phyloP scores from a whole-genome alignment of 331 rosid species.

The Stylosanthes scabra region DNA sequence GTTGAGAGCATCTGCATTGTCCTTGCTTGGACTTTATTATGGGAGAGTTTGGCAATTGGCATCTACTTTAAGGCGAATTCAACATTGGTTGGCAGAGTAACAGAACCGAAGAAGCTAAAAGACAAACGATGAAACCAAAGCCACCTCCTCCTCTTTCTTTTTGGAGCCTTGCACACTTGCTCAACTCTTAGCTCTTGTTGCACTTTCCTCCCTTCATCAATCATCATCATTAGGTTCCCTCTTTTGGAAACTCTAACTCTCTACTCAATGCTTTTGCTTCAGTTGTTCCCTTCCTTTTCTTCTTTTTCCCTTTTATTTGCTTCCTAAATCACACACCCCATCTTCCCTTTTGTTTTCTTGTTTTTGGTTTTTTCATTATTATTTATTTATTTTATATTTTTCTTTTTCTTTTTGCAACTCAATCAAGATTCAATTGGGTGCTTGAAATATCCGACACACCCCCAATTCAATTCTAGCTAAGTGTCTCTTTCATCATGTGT shows the following conservation, averaged over 20 bases:
- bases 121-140: slow-evolving; percentile 32
- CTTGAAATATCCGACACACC: background rate
- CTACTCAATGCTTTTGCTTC: background rate
- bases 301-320: background rate
- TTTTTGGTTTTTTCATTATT: background rate
- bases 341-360: background rate
- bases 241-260: background rate
- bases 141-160: background rate
- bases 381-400: no score
- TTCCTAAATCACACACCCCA: slow-evolving; percentile 11
- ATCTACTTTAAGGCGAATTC: slow-evolving; percentile 32
- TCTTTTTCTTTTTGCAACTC: background rate
- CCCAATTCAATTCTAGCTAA: slow-evolving; percentile 18
- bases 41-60: slow-evolving; percentile 31
- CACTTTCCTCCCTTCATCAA: background rate
- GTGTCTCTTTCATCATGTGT: background rate
- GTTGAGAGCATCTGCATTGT: background rate
- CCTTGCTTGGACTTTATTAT: slow-evolving; percentile 18
- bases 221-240: slow-evolving; percentile 1
- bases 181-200: background rate
- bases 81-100: slow-evolving; percentile 6
- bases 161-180: background rate
- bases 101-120: background rate
- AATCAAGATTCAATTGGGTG: background rate
- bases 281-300: background rate